Conservation (phyloP, 805 yeast species). For the Wickerhamomyces strasburgensis region DNA sequence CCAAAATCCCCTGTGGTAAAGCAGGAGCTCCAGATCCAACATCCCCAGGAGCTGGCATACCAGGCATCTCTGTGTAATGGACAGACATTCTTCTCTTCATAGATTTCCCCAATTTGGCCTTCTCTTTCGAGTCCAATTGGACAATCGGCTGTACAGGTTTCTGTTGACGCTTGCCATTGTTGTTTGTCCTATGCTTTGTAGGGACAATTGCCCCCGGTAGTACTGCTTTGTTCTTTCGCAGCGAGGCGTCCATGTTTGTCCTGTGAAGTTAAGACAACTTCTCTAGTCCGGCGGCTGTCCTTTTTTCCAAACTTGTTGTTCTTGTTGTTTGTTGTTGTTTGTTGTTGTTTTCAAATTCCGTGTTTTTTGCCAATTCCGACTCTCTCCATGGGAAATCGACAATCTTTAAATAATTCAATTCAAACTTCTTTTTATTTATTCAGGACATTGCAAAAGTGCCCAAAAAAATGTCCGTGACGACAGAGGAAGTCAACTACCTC, state of each 20-base stretch:
- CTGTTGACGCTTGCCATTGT: background rate
- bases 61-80: conserved; percentile 27
- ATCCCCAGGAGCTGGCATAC: too few relatives aligned
- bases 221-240: background rate
- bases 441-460: too few relatives aligned
- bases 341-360: too few relatives aligned
- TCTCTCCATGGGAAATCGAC: too few relatives aligned
- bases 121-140: conserved; percentile 25
- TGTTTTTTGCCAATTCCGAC: too few relatives aligned
- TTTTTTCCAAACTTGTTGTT: too few relatives aligned
- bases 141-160: background rate
- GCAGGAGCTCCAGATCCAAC: conserved; percentile 26
- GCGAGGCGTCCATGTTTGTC: background rate
- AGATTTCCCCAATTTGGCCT: conserved; percentile 34
- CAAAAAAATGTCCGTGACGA: conserved; percentile 72
- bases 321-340: too few relatives aligned
- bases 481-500: conserved; percentile 81
- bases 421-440: too few relatives aligned
- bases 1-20: conserved; percentile 23
- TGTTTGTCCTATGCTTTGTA: background rate
- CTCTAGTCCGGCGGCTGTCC: too few relatives aligned
- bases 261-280: background rate
- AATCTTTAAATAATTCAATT: too few relatives aligned
- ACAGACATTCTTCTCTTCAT: conserved; percentile 43
- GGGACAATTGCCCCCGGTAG: too few relatives aligned